Base-by-base conservation (phyloP, 2,329 filamentous ascomycete genomes). In the Sordariomycetes sp. region DNA sequence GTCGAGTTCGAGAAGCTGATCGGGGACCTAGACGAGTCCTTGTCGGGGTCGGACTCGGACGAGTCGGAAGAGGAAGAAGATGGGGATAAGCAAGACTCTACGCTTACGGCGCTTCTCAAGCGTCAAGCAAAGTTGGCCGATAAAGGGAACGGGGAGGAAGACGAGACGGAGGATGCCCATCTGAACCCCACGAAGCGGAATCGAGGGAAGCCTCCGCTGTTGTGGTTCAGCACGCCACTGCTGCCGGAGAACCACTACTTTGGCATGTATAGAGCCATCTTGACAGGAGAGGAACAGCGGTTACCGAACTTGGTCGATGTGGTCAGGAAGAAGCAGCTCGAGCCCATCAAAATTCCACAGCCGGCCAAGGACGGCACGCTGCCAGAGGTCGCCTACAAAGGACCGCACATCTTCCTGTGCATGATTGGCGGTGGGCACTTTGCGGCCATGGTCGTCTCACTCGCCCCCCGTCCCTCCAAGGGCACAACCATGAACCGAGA, bases 351-450 rank as follows among this genome's bases (percentile, higher is more conserved):
- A 27, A 64, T 58, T 36, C 68, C 57, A 21, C 72, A 72, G 40
- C 63, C 71, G 3, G 59, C 68, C 24, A 76, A 75, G 37, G 77
- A 79, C 31, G 74, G 76, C 3, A 63, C 66, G 12, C 56, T 75
- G 5, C 66, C 71, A 3, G 61, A 67, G 2, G 59, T 71, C 8
- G 64, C 66, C 4, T 75, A 81, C 50, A 75, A 78, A 17, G 79
- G 81, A 7, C 86, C 87, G 3, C 88, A 96, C 53, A 78, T 94
- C 32, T 96, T 98, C 53, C 72, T 98, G 31, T 96, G 88, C 59
- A 98, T 98, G 92, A 94, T 98, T 33, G 92, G 92, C 17, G 92
- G 92, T 39, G 92, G 92, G 0, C 92, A 98, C 55, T 98, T 98
- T 52, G 92, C 92, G 1, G 92, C 85, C 33, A 96, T 96, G 88